Percentiles rank a stretch among this genome's conserved stretches.
These are phyloP conservation scores for Paramecium sonneborni DNA, from an alignment of 73 alveolate species.

Conservation along the genomic window DNA sequence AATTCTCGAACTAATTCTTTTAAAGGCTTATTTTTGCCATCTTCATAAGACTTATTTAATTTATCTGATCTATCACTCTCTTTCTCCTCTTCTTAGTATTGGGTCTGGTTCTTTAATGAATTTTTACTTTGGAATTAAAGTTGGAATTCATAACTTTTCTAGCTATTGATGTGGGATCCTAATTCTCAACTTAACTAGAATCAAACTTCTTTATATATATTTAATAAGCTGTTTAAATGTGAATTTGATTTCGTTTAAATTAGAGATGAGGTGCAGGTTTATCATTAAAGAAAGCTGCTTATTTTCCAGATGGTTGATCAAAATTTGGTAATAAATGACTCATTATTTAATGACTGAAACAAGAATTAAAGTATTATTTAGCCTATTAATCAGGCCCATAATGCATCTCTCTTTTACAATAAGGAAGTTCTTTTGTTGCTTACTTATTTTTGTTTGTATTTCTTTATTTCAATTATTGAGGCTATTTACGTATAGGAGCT, in stretches of 20 bases:
- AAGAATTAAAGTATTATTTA: neutral
- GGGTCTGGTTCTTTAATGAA: constrained; percentile 34
- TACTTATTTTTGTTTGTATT: neutral
- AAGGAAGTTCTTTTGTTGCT: neutral
- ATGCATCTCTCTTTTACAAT: neutral
- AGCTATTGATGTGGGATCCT: constrained; percentile 38
- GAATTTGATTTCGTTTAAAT: constrained; percentile 1
- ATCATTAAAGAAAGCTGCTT: neutral
- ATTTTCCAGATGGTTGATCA: neutral
- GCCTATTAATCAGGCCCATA: neutral
- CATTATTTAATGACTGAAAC: neutral
- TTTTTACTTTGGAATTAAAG: neutral
- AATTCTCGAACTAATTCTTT: constrained; percentile 35
- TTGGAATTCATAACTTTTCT: constrained; percentile 17
- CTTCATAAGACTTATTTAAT: neutral
- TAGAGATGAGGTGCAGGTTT: neutral
- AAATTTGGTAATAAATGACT: neutral
- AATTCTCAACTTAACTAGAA: neutral
- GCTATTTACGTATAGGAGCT: neutral
- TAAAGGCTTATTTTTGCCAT: constrained; percentile 2
- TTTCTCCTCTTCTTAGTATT: neutral
- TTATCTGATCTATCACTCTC: neutral
- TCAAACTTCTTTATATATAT: neutral
- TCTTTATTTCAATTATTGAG: neutral
- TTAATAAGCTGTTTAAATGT: neutral